Evolutionary conservation across 2,329 filamentous ascomycete genomes (phyloP).

Genomic region (Alternaria panax): DNA sequence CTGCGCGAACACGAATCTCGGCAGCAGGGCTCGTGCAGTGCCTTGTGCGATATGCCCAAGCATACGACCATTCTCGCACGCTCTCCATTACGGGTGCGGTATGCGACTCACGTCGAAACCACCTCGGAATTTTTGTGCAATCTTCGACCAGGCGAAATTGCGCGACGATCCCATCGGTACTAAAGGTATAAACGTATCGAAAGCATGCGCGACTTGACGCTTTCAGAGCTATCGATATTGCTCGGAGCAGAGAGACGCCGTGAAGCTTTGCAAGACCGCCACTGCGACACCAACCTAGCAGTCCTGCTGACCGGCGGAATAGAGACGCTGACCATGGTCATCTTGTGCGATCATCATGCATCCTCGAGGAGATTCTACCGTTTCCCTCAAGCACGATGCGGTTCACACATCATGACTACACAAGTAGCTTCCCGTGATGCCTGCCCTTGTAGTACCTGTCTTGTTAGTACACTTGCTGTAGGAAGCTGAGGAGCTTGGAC

Average conservation of each 20-base stretch:
- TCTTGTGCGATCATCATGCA: neutral
- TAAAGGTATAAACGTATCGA: neutral
- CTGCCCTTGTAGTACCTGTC: neutral
- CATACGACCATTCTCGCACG: neutral
- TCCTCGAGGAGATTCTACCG: neutral
- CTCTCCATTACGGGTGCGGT: neutral
- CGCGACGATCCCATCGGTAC: neutral
- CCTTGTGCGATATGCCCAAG: neutral
- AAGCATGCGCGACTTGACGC: neutral
- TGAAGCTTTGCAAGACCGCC: neutral
- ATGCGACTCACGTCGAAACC: neutral
- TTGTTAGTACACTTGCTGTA: neutral
- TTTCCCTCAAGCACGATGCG: neutral
- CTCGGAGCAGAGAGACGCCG: neutral
- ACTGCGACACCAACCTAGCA: neutral
- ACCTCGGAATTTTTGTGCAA: neutral
- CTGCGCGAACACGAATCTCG: neutral
- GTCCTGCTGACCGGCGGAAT: neutral
- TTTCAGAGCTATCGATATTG: neutral
- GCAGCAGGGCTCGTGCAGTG: neutral
- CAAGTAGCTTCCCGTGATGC: neutral
- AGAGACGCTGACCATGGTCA: neutral
- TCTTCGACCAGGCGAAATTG: neutral
- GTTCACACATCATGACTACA: neutral
- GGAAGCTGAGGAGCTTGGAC: constrained; percentile 1